A percentile compares a stretch with the other conserved stretches of the same genome.
Conservation (phyloP, 169 alveolate species). For the Theileria annulata region DNA sequence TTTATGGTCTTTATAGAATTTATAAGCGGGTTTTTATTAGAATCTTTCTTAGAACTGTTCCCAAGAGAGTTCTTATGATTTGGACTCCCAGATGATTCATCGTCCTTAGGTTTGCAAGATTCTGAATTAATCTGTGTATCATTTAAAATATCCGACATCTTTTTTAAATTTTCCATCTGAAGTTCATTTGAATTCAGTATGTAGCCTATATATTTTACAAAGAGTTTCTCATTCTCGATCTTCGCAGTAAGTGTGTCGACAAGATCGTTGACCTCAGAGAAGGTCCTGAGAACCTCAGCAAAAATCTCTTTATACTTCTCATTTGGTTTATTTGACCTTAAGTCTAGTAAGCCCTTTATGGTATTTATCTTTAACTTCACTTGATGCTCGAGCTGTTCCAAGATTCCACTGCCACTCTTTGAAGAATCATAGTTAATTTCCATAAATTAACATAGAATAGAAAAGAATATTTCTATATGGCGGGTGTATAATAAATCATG, state of each 20-base stretch:
- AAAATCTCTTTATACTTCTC: slow-evolving; percentile 16
- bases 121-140: background rate
- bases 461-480: background rate
- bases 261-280: slow-evolving; percentile 23
- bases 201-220: slow-evolving; percentile 28
- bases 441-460: background rate
- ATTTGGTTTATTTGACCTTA: slow-evolving; percentile 2
- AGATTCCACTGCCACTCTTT: slow-evolving; percentile 3
- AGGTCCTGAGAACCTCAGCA: slow-evolving; percentile 6
- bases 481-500: slow-evolving; percentile 12
- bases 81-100: background rate
- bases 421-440: background rate
- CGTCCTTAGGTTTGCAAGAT: background rate
- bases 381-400: slow-evolving; percentile 39
- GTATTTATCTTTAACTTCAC: slow-evolving; percentile 25
- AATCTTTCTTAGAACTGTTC: no score
- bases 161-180: slow-evolving; percentile 22
- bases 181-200: slow-evolving; percentile 18
- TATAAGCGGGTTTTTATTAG: no score
- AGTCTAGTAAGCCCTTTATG: slow-evolving; percentile 44
- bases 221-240: slow-evolving; percentile 34
- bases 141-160: background rate
- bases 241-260: slow-evolving; percentile 21
- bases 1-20: no score
- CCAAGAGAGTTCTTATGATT: background rate